Conservation (phyloP, 805 yeast genomes). For the Lipomyces spencermartinsiae region DNA sequence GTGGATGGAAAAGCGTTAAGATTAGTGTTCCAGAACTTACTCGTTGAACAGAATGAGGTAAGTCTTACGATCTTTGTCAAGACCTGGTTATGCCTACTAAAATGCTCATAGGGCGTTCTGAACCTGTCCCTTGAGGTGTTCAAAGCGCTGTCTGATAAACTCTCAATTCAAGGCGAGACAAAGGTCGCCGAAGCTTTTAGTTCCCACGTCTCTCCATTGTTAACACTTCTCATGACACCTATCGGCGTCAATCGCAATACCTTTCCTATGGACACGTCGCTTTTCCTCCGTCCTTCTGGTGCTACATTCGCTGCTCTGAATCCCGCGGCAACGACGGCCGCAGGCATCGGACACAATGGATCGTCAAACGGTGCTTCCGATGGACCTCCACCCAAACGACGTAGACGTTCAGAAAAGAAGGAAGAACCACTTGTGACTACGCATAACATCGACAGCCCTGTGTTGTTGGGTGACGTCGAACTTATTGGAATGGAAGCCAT, state of each 20-base stretch:
- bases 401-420: slow-evolving; percentile 29
- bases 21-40: slow-evolving; percentile 80
- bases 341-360: slow-evolving; percentile 1
- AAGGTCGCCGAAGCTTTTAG: slow-evolving; percentile 59
- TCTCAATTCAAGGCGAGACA: slow-evolving; percentile 22
- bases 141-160: slow-evolving; percentile 20
- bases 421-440: slow-evolving; percentile 42
- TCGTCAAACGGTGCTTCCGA: slow-evolving; percentile 10
- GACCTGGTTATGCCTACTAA: not conserved
- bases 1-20: slow-evolving; percentile 75
- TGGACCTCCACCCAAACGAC: slow-evolving; percentile 27
- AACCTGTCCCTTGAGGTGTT: slow-evolving; percentile 31
- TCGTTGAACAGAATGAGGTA: slow-evolving; percentile 83
- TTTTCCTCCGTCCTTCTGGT: slow-evolving; percentile 83
- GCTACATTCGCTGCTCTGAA: slow-evolving; percentile 44
- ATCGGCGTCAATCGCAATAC: slow-evolving; percentile 90
- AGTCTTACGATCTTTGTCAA: not conserved
- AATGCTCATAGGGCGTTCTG: slow-evolving; percentile 19
- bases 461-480: slow-evolving; percentile 87
- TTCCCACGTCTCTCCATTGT: slow-evolving; percentile 63
- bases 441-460: slow-evolving; percentile 89
- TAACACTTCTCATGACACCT: slow-evolving; percentile 81
- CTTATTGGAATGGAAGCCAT: slow-evolving; percentile 78
- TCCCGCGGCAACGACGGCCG: slow-evolving; percentile 8
- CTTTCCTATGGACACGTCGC: slow-evolving; percentile 78